Base-by-base conservation (phyloP, 2,329 filamentous ascomycete genomes). In the Aaosphaeria pasadenensis region DNA sequence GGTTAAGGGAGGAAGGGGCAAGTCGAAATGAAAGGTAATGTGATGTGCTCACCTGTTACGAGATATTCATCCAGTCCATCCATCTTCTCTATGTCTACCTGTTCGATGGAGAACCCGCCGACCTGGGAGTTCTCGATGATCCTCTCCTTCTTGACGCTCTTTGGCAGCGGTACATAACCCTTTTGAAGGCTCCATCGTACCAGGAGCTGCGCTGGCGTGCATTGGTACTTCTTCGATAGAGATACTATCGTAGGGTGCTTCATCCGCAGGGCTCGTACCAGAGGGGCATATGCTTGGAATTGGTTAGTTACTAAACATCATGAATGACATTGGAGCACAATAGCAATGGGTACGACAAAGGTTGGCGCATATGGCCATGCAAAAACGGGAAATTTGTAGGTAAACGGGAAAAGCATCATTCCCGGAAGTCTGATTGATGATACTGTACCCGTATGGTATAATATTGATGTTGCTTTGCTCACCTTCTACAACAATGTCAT, bases 151-250 rank as follows among this genome's bases (percentile, higher is more conserved):
- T 74, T 80, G 24, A 80, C 75, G 63, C 86, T 89, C 77, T 94
- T 91, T 4, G 88, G 88, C 52, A 91, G 71, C 4, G 86, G 83
- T 40, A 90, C 81, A 58, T 85, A 85, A 33, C 82, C 83, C 62
- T 90, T 81, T 67, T 94, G 88, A 54, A 92, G 69, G 46, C 83
- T 86, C 89, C 89, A 94, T 47, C 87, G 80, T 42, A 95, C 78
- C 65, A 94, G 73, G 33, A 95, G 72, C 68, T 94, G 89, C 4
- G 84, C 88, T 1, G 85, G 80, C 0, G 84, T 85, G 64, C 85
- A 89, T 0, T 68, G 70, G 69, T 94, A 89, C 65, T 87, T 87
- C 60, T 80, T 77, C 4, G 86, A 77, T 29, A 94, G 64, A 11
- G 75, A 68, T 2, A 78, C 68, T 54, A 94, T 80, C 2, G 75